A percentile compares a stretch with the other conserved stretches of the same genome.
Conservation (phyloP, 164 flowering plant genomes). For the Sextonia rubra region DNA sequence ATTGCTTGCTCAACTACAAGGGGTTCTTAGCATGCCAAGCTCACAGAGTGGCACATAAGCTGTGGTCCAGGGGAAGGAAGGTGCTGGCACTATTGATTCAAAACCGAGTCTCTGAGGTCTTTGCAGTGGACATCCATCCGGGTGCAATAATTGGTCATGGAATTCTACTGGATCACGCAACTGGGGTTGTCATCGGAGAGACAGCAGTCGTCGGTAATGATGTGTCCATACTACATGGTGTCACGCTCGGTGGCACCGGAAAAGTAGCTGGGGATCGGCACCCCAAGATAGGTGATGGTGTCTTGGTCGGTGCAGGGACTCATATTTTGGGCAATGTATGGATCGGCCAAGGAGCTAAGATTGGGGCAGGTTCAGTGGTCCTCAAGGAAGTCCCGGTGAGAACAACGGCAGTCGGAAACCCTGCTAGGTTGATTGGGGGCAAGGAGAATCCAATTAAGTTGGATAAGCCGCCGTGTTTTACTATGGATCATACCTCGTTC, state of each 20-base stretch:
- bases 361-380: slow-evolving; percentile 84
- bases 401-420: slow-evolving; percentile 82
- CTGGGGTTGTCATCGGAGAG: slow-evolving; percentile 78
- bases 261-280: slow-evolving; percentile 67
- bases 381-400: slow-evolving; percentile 58
- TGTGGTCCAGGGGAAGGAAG: slow-evolving; percentile 53
- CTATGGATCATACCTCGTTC: slow-evolving; percentile 37
- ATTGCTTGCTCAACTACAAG: slow-evolving; percentile 68
- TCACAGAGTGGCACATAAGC: slow-evolving; percentile 54
- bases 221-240: slow-evolving; percentile 69
- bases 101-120: slow-evolving; percentile 63
- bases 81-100: slow-evolving; percentile 54
- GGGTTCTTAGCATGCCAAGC: slow-evolving; percentile 77
- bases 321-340: slow-evolving; percentile 61
- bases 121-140: slow-evolving; percentile 80
- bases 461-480: slow-evolving; percentile 26
- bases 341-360: slow-evolving; percentile 72
- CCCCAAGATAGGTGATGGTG: slow-evolving; percentile 84
- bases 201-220: slow-evolving; percentile 68
- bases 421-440: slow-evolving; percentile 71
- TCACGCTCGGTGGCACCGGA: slow-evolving; percentile 82
- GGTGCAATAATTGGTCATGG: slow-evolving; percentile 71
- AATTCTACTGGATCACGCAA: slow-evolving; percentile 72
- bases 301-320: slow-evolving; percentile 76
- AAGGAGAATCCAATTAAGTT: slow-evolving; percentile 27